Evolutionary conservation across 2,329 filamentous ascomycete species (phyloP).

Genomic region (Botryotinia globosa): DNA sequence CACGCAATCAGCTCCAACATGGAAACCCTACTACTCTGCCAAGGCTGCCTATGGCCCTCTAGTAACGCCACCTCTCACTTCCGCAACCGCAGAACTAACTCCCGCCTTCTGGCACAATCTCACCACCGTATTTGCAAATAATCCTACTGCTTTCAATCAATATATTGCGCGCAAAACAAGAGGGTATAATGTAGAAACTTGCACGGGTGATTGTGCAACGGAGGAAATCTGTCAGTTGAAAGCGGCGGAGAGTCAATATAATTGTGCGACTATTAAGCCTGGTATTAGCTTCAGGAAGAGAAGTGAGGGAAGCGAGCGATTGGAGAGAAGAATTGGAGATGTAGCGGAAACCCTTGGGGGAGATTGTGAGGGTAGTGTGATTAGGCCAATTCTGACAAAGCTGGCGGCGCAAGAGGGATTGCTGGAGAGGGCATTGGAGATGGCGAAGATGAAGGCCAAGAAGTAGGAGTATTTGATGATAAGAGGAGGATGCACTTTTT

Average conservation of each 20-base stretch:
- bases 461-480: background rate
- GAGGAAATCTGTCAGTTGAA: constrained; percentile 52
- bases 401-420: constrained; percentile 19
- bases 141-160: constrained; percentile 45
- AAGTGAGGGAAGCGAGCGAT: background rate
- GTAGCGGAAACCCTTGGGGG: constrained; percentile 1
- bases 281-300: constrained; percentile 23
- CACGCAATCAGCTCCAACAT: constrained; percentile 30
- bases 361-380: constrained; percentile 18
- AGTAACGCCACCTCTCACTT: constrained; percentile 43
- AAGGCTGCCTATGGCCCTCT: constrained; percentile 37
- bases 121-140: constrained; percentile 47
- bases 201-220: constrained; percentile 44
- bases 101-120: constrained; percentile 59
- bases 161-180: constrained; percentile 50
- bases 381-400: constrained; percentile 20
- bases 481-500: background rate
- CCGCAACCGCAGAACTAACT: constrained; percentile 46
- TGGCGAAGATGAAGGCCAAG: constrained; percentile 12
- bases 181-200: constrained; percentile 43
- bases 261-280: constrained; percentile 34
- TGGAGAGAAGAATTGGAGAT: constrained; percentile 10
- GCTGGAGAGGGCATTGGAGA: constrained; percentile 16
- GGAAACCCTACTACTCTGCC: constrained; percentile 36
- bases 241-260: constrained; percentile 52